phyloP scores from a whole-genome alignment of 176 grass and related monocot genomes.

The Triticum turgidum region DNA sequence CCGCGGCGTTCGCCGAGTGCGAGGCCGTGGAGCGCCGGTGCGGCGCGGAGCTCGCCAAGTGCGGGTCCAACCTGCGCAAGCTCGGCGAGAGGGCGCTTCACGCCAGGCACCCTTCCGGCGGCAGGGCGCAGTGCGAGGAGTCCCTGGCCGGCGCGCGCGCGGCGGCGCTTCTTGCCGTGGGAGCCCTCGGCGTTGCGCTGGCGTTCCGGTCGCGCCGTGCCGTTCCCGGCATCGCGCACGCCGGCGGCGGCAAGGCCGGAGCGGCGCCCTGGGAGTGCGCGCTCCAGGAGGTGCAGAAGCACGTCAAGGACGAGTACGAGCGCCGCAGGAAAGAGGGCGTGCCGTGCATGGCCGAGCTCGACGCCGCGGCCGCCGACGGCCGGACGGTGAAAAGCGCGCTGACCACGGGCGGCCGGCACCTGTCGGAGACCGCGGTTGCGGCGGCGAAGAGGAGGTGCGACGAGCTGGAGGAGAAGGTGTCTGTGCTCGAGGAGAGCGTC shows the following conservation, averaged over 20 bases:
- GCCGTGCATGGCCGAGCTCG: constrained; percentile 67
- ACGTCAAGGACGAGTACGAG: constrained; percentile 70
- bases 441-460: constrained; percentile 45
- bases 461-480: constrained; percentile 58
- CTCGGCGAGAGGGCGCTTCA: constrained; percentile 54
- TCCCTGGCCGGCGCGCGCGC: constrained; percentile 51
- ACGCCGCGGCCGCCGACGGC: constrained; percentile 36
- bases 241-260: background rate
- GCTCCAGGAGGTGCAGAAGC: constrained; percentile 63
- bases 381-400: constrained; percentile 30
- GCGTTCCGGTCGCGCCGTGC: constrained; percentile 54
- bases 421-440: background rate
- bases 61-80: constrained; percentile 65
- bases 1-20: constrained; percentile 47
- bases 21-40: constrained; percentile 64
- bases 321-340: constrained; percentile 56
- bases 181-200: constrained; percentile 45
- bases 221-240: constrained; percentile 1
- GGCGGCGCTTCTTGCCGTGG: constrained; percentile 45
- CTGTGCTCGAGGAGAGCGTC: constrained; percentile 52
- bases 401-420: background rate
- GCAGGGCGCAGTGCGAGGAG: constrained; percentile 15
- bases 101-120: background rate
- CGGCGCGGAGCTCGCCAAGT: constrained; percentile 69
- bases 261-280: constrained; percentile 51